Evolutionary conservation across 2,329 filamentous ascomycete genomes (phyloP).

Genomic region (Sordariomycetes sp.): DNA sequence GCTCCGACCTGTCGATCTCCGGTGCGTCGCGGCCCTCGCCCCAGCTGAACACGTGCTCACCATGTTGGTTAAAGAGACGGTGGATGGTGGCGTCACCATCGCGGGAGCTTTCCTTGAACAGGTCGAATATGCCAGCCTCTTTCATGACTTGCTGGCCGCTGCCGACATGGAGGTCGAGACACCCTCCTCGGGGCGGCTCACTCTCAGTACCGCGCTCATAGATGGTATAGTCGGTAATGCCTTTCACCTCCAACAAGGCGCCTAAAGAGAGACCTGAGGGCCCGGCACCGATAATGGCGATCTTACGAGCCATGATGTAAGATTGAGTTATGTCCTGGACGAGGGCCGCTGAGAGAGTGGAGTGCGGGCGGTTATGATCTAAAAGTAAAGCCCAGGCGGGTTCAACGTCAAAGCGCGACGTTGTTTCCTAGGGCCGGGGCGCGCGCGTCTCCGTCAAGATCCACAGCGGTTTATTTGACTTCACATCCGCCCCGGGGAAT

Average conservation of each 20-base stretch:
- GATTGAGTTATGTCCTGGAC: not conserved
- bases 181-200: slow-evolving; percentile 38
- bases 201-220: slow-evolving; percentile 35
- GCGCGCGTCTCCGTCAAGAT: no score
- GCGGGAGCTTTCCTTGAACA: slow-evolving; percentile 36
- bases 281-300: slow-evolving; percentile 12
- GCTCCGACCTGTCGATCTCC: slow-evolving; percentile 39
- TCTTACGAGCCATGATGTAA: not conserved
- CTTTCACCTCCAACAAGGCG: slow-evolving; percentile 34
- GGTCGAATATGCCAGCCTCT: slow-evolving; percentile 35
- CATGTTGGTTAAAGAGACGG: slow-evolving; percentile 17
- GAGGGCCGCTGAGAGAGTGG: no score
- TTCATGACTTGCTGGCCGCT: slow-evolving; percentile 39
- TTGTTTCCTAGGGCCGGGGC: no score
- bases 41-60: not conserved
- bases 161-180: slow-evolving; percentile 39
- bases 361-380: not conserved
- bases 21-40: slow-evolving; percentile 23
- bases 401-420: no score
- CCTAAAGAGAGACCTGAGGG: slow-evolving; percentile 32
- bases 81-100: slow-evolving; percentile 35
- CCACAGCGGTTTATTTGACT: no score
- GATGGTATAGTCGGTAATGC: slow-evolving; percentile 30
- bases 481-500: no score
- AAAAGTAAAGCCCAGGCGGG: no score